These are phyloP conservation scores for Arbutus unedo DNA, from an alignment of 148 eudicot genomes.

Conservation along the genomic window DNA sequence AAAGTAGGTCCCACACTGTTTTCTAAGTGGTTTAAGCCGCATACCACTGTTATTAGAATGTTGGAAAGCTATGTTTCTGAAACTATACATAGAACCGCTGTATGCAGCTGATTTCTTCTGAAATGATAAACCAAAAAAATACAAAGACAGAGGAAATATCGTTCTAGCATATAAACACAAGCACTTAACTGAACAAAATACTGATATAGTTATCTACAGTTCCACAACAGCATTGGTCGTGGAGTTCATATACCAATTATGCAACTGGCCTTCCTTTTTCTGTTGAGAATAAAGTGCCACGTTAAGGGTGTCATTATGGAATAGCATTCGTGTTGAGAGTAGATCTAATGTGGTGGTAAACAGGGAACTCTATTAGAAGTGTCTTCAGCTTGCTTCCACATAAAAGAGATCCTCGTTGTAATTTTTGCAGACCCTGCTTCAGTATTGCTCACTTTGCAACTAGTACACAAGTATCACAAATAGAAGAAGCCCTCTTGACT, in stretches of 20 bases:
- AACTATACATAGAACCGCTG: background rate
- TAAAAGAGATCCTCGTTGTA: background rate
- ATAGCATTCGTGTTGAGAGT: background rate
- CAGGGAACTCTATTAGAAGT: background rate
- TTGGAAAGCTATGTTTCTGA: background rate
- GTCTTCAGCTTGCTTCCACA: background rate
- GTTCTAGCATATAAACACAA: too few species aligned
- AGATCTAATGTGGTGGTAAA: background rate
- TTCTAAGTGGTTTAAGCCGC: background rate
- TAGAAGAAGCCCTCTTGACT: background rate
- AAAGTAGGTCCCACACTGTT: background rate
- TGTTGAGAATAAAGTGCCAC: background rate
- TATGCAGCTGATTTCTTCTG: background rate
- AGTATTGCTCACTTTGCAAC: background rate
- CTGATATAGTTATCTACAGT: background rate
- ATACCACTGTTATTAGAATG: background rate
- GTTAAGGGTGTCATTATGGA: background rate
- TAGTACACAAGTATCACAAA: background rate
- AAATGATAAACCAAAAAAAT: background rate
- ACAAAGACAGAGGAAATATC: background rate
- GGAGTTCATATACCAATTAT: background rate
- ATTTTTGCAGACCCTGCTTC: slow-evolving; percentile 1
- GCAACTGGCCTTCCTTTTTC: background rate
- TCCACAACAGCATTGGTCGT: background rate
- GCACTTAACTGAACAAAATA: background rate